Percentiles rank a stretch among this genome's conserved stretches.
Evolutionary conservation across 1,284 basidiomycete genomes (phyloP).

Genomic region (Sporisorium scitamineum): DNA sequence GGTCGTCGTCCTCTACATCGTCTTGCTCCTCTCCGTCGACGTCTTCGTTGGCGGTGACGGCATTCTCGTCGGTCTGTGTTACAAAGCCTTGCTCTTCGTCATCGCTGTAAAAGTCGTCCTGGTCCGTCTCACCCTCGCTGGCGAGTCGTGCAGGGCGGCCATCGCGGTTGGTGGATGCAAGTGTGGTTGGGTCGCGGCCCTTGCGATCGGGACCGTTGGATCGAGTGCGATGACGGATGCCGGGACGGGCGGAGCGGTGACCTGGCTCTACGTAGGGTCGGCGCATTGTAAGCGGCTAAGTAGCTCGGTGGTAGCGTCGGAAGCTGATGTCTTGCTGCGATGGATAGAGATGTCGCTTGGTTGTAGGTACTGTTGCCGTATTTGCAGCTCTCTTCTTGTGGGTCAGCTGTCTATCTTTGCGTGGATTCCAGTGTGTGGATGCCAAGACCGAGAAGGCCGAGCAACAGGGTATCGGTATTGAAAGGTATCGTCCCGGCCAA

Average conservation of each 20-base stretch:
- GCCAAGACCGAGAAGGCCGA: constrained; percentile 1
- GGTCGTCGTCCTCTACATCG: constrained; percentile 26
- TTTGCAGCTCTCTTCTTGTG: background rate
- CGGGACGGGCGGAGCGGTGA: constrained; percentile 44
- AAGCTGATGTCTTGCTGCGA: background rate
- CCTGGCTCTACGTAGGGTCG: constrained; percentile 49
- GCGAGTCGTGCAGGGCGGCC: constrained; percentile 26
- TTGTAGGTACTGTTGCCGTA: background rate
- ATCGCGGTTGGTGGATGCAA: constrained; percentile 6
- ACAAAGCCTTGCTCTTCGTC: constrained; percentile 47
- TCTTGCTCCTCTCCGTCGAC: constrained; percentile 32
- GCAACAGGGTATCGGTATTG: background rate
- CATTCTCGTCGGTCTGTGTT: constrained; percentile 46
- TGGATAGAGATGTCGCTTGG: background rate
- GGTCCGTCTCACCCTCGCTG: constrained; percentile 47
- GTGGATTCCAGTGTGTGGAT: background rate
- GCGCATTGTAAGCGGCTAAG: constrained; percentile 21
- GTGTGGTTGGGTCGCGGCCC: constrained; percentile 39
- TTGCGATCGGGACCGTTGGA: constrained; percentile 44
- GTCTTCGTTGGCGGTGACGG: constrained; percentile 43
- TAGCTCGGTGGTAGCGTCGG: too few relatives aligned
- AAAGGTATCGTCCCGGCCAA: background rate
- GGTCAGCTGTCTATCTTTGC: background rate
- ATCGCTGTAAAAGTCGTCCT: constrained; percentile 44
- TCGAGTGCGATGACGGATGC: constrained; percentile 44